Base-by-base conservation (phyloP, 176 grass and related monocot genomes). In the Phoenix dactylifera region DNA sequence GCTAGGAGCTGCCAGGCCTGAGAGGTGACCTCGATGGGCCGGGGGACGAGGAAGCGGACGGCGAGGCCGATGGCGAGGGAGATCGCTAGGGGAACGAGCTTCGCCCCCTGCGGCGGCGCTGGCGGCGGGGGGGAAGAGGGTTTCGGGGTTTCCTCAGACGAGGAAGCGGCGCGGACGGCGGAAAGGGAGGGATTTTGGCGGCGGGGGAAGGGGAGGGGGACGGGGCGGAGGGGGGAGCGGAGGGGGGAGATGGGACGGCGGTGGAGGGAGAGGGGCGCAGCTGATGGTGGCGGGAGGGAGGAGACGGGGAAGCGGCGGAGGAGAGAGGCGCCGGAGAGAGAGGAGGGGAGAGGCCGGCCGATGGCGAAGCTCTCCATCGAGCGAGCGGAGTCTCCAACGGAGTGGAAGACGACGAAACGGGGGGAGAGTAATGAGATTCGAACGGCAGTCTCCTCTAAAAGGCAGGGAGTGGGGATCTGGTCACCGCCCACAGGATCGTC, bases 1-100 rank as follows among this genome's bases (percentile, higher is more conserved):
- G 91, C 79, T 53, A 96, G 91, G 18, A 96, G 83, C 76, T 90
- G 87, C 92, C 92, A 90, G 7, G 87, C 87, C 72, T 97, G 87
- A 5, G 15, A 69, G 55, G 70, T 82, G 52, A 97, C 77, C 66
- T 80, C 87, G 7, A 51, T 19, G 0, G 87, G 87, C 70, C 60
- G 80, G 35, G 84, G 84, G 30, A 67, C 68, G 49, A 97, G 75
- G 82, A 91, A 88, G 49, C 76, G 62, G 71, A 92, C 76, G 9
- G 81, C 81, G 17, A 97, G 81, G 53, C 93, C 93, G 52, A 88
- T 72, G 2, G 65, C 81, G 52, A 92, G 9, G 57, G 93, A 97
- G 60, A 88, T 30, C 51, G 75, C 10, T 28, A 92, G 59, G 15
- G 87, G 87, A 19, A 83, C 18, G 32, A 59, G 66, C 76, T 91